These are phyloP conservation scores for Aureobasidium melanogenum DNA, from an alignment of 2,329 filamentous ascomycete genomes.

Conservation along the genomic window DNA sequence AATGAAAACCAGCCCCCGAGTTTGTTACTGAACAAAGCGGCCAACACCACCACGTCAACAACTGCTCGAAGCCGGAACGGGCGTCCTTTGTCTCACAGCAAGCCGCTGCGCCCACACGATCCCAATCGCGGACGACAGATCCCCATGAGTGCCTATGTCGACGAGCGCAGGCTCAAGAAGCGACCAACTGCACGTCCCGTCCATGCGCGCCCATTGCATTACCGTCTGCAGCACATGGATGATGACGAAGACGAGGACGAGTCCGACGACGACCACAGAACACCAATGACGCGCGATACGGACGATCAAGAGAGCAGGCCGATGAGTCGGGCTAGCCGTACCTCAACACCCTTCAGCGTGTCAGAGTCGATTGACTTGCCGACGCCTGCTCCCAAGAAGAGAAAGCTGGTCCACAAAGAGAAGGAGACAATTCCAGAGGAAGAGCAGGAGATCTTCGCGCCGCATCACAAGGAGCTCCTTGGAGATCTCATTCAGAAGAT, in stretches of 20 bases:
- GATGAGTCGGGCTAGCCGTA: conserved; percentile 58
- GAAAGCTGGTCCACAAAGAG: conserved; percentile 26
- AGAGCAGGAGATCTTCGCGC: conserved; percentile 36
- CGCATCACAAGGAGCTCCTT: conserved; percentile 36
- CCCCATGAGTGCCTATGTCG: conserved; percentile 38
- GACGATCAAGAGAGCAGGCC: conserved; percentile 79
- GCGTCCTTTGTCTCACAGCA: conserved; percentile 29
- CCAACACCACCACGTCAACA: conserved; percentile 54
- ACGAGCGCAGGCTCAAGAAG: conserved; percentile 50
- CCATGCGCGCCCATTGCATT: conserved; percentile 69
- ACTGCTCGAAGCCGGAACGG: conserved; percentile 49
- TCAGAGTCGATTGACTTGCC: conserved; percentile 34
- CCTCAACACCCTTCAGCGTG: conserved; percentile 41
- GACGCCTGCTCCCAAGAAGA: conserved; percentile 29
- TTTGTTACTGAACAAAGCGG: conserved; percentile 37
- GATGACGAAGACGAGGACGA: conserved; percentile 65
- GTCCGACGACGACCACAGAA: conserved; percentile 66
- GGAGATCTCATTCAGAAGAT: conserved; percentile 45
- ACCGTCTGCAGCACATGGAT: conserved; percentile 59
- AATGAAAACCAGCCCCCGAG: conserved; percentile 48
- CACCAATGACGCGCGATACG: conserved; percentile 62
- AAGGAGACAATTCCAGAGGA: conserved; percentile 24
- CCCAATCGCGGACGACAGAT: conserved; percentile 31
- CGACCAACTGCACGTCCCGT: conserved; percentile 44
- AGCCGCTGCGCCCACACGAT: conserved; percentile 36